Base-by-base conservation (phyloP, 495 filamentous ascomycete species). In the Platismatia glauca region DNA sequence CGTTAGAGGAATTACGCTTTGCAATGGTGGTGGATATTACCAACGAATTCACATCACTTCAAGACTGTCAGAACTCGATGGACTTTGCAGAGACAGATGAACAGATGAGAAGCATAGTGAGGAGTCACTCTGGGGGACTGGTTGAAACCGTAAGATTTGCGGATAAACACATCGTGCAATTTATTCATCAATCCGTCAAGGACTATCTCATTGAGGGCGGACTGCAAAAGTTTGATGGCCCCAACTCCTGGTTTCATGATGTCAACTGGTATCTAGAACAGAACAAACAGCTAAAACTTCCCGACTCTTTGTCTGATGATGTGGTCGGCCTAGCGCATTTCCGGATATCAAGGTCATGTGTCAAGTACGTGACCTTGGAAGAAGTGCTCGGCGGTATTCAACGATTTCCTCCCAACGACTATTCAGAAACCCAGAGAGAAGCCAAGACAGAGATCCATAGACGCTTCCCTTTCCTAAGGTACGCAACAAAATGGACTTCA, bases 121-220 rank as follows among this genome's bases (percentile, higher is more conserved):
- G 1, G 24, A 16, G 15, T 20, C 27, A 34, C 31, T 59, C 57
- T 20, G 9, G 27, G 24, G 57, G 57, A 20, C 16, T 59, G 7
- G 39, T 6, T 22, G 57, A 59, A 31, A 38, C 22, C 34, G 18
- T 22, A 9, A 31, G n/a, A 4, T 13, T 22, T 18, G 11, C 8
- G 16, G 13, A 7, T 12, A 20, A 6, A 18, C 6, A 6, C 1
- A 29, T 29, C 9, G 59, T 43, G 29, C 59, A 39, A 7, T 61
- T 61, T 8, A 55, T 55, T 8, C 59, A 61, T 55, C 59, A 61
- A 24, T 61, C 59, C 6, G 52, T 55, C n/a, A 55, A 55, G 4
- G 59, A 61, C 39, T 59, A 15, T 34, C 57, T 58, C 15, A 18
- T 46, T 22, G 37, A 20, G 4, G 15, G 22, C 31, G 38, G 57